Evolutionary conservation across 768 basidiomycete species (phyloP).

Genomic region (Tulasnella sp.): DNA sequence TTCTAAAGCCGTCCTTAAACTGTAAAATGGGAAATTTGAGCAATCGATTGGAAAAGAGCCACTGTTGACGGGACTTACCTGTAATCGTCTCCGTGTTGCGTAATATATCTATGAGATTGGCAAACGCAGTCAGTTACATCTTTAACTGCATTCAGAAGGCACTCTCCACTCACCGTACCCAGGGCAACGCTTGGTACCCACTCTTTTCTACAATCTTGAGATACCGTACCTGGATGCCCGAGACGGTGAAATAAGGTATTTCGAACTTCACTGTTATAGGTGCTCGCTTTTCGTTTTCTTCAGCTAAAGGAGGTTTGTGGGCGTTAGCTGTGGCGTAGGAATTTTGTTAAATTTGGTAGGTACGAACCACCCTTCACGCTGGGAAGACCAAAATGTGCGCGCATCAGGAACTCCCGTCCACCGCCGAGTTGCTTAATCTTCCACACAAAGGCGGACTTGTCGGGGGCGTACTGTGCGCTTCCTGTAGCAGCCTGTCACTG

Average conservation of each 20-base stretch:
- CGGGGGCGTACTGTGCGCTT: slow-evolving; percentile 91
- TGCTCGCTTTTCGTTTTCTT: slow-evolving; percentile 77
- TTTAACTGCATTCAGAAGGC: neutral
- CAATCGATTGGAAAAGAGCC: neutral
- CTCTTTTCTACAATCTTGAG: slow-evolving; percentile 98
- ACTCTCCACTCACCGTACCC: slow-evolving; percentile 53
- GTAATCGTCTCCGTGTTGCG: slow-evolving; percentile 84
- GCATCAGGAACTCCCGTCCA: slow-evolving; percentile 92
- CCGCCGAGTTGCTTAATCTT: slow-evolving; percentile 98
- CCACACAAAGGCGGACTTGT: slow-evolving; percentile 98
- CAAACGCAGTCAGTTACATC: neutral
- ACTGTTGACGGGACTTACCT: slow-evolving; percentile 37
- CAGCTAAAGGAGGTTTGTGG: slow-evolving; percentile 31
- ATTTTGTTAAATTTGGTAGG: neutral
- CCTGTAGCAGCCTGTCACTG: slow-evolving; percentile 73
- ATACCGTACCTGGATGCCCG: slow-evolving; percentile 94
- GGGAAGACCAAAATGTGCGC: slow-evolving; percentile 94
- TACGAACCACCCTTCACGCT: slow-evolving; percentile 77
- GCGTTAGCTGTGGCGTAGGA: neutral
- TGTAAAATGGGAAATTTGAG: slow-evolving; percentile 22
- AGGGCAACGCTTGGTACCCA: slow-evolving; percentile 90
- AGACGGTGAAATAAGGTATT: slow-evolving; percentile 97
- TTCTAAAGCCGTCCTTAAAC: slow-evolving; percentile 61
- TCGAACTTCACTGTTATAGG: slow-evolving; percentile 97
- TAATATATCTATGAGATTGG: slow-evolving; percentile 47